phyloP scores from a whole-genome alignment of 2,329 filamentous ascomycete species.

The Colletotrichum incanum region DNA sequence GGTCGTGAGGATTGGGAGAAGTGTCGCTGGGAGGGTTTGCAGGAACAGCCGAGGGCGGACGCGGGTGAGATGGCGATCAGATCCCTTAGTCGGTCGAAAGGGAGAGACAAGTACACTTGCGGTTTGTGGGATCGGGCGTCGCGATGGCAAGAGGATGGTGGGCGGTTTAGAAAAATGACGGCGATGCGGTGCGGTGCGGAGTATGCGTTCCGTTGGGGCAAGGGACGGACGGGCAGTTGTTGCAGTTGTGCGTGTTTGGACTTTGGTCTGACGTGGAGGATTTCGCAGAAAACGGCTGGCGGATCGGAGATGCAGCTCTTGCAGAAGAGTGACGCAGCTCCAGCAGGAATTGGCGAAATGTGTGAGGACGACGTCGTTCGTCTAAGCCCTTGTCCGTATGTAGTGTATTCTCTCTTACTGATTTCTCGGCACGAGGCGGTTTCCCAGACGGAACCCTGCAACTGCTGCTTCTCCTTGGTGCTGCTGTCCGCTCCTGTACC shows the following conservation, averaged over 20 bases:
- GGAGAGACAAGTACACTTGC: background rate
- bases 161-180: slow-evolving; percentile 21
- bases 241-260: slow-evolving; percentile 4
- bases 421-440: slow-evolving; percentile 31
- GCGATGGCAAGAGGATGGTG: background rate
- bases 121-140: slow-evolving; percentile 6
- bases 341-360: slow-evolving; percentile 27
- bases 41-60: background rate
- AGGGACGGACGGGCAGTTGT: background rate
- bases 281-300: background rate
- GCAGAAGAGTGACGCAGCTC: slow-evolving; percentile 40
- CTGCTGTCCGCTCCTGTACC: background rate
- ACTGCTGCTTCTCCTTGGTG: background rate
- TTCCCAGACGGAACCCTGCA: slow-evolving; percentile 21
- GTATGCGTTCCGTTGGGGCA: slow-evolving; percentile 37
- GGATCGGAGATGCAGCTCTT: slow-evolving; percentile 34
- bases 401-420: slow-evolving; percentile 3
- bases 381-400: slow-evolving; percentile 38
- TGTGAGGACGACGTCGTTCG: slow-evolving; percentile 28
- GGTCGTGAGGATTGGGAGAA: slow-evolving; percentile 1
- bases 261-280: background rate
- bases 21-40: background rate
- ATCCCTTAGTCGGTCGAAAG: slow-evolving; percentile 36
- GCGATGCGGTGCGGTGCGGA: slow-evolving; percentile 18
- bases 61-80: slow-evolving; percentile 17